Percentiles rank a stretch among this genome's conserved stretches.
Conservation (phyloP, 2,329 filamentous ascomycete species). For the Beauveria australis region DNA sequence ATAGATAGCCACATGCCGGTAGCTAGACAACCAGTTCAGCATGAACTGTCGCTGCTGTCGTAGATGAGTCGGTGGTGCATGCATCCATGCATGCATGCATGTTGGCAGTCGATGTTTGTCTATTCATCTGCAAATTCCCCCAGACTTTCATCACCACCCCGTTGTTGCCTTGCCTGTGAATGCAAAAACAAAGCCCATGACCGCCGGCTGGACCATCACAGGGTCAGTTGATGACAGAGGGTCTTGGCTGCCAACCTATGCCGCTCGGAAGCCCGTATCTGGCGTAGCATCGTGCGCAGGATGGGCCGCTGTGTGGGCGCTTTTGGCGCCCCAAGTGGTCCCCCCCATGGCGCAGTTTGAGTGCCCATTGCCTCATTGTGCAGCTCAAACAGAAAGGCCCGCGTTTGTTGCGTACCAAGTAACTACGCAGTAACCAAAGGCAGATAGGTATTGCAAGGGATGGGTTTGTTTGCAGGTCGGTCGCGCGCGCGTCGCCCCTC, state of each 20-base stretch:
- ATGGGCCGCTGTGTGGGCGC: neutral
- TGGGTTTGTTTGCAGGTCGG: neutral
- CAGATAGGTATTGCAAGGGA: neutral
- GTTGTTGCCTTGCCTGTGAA: no score
- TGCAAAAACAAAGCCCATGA: neutral
- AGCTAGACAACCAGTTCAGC: no score
- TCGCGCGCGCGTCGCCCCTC: neutral
- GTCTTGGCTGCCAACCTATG: neutral
- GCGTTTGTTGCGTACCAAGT: neutral
- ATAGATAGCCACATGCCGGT: neutral
- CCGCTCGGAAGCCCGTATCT: neutral
- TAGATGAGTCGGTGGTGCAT: neutral
- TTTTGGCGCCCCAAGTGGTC: neutral
- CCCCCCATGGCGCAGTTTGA: neutral
- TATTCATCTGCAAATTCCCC: no score
- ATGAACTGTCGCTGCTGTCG: no score
- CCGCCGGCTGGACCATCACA: neutral
- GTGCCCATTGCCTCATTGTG: constrained; percentile 7
- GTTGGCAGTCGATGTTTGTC: no score
- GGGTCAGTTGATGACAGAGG: constrained; percentile 7
- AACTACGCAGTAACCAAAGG: no score
- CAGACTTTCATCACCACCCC: no score
- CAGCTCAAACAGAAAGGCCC: constrained; percentile 3
- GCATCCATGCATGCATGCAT: no score
- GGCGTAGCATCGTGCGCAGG: constrained; percentile 6